Evolutionary conservation across 805 yeast genomes (phyloP).

Genomic region (Brettanomyces anomalus): DNA sequence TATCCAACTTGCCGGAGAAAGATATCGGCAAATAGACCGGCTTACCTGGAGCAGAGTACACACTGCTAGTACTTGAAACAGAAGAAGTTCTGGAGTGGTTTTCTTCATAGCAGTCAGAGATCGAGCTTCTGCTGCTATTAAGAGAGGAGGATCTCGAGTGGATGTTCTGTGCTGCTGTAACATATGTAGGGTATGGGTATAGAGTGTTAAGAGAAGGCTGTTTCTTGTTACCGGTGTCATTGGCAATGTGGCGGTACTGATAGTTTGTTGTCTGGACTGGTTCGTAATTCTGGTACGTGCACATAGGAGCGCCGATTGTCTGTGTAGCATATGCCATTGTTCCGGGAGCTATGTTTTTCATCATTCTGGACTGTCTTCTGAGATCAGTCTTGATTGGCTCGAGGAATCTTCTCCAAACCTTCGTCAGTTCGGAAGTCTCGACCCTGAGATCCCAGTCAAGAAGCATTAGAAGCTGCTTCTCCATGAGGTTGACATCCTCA

Average conservation of each 20-base stretch:
- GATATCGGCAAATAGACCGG: too few species aligned
- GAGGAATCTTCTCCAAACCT: slow-evolving; percentile 35
- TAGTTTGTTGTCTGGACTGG: slow-evolving; percentile 14
- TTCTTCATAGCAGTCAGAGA: neutral
- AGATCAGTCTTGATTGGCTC: slow-evolving; percentile 38
- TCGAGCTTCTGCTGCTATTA: neutral
- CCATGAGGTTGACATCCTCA: slow-evolving; percentile 73
- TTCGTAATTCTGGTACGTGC: slow-evolving; percentile 20
- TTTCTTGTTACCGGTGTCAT: too few species aligned
- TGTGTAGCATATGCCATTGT: slow-evolving; percentile 23
- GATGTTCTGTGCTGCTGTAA: neutral
- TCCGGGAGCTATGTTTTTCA: slow-evolving; percentile 21
- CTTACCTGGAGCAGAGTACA: neutral
- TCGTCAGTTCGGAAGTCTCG: slow-evolving; percentile 33
- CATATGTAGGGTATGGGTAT: slow-evolving; percentile 1
- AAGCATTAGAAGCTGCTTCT: slow-evolving; percentile 60
- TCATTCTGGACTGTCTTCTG: slow-evolving; percentile 23
- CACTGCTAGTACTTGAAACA: slow-evolving; percentile 15
- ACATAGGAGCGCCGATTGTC: slow-evolving; percentile 14
- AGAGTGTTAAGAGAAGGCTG: slow-evolving; percentile 5
- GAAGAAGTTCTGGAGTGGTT: slow-evolving; percentile 24
- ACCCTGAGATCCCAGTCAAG: slow-evolving; percentile 63
- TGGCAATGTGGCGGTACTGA: too few species aligned
- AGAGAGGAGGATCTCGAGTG: slow-evolving; percentile 1
- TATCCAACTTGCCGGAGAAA: too few species aligned